Evolutionary conservation across 2,329 filamentous ascomycete genomes (phyloP), one percentile per base, ranked within the genome.

Genomic region (Phialocephala subalpina): DNA sequence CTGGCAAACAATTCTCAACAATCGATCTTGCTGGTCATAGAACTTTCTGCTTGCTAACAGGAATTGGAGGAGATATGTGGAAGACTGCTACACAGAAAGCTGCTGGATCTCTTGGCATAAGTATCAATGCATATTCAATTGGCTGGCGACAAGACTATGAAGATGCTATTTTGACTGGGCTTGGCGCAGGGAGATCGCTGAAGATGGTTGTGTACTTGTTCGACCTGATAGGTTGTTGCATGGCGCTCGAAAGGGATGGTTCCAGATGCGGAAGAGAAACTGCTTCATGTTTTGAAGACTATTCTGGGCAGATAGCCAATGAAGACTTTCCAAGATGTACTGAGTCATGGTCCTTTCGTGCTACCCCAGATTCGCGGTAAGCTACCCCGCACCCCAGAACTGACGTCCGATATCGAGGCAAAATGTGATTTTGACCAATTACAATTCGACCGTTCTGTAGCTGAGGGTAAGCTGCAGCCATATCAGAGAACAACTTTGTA

Each of bases 151-250:
- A 86, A 67, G 86, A 90, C 64, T 90, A 82, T 67, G 83, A 89
- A 72, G 88, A 90, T 72, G 80, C 86, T 90, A 90, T 74, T 83
- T 82, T 66, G 86, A 88, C 63, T 91, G 88, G 88, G 81, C 79
- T 12, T 76, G 77, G 55, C 76, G 80, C 61, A 79, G 86, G 18
- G 85, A 84, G 53, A 81, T 90, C 1, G 81, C 82, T 25, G 87
- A 89, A 67, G 81, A 84, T 65, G 87, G 88, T 1, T 84, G 81
- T 70, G 80, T 90, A 18, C 78, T 90, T 27, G 82, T 86, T 3
- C 77, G 87, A 12, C 87, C 87, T 0, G 88, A 90, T 77, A 77
- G 83, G 33, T 73, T 64, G 66, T 74, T n/a, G 71, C 70, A n/a
- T 74, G 72, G 72, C 65, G 72, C 47, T 70, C 67, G 16, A 36